Base-by-base conservation (phyloP, 2,329 filamentous ascomycete genomes). In the Cordyceps fumosorosea region DNA sequence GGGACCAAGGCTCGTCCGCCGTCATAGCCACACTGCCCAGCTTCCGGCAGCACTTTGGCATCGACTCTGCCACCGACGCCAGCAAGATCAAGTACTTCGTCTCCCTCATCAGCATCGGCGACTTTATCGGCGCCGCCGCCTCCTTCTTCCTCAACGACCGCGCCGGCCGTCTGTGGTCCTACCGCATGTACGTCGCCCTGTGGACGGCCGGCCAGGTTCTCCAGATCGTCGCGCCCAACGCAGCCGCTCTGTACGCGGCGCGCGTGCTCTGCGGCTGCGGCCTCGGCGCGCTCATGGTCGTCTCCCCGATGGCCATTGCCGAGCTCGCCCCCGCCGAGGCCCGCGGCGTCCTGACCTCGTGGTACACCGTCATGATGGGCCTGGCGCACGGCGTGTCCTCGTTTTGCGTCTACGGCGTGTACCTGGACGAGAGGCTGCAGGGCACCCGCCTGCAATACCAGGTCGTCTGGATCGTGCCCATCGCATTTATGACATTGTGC, bases 141-240 rank as follows among this genome's bases (percentile, higher is more conserved):
- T 73, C 73, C 5, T 77, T 75, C 67, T 74, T 76, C 65, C 62
- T 76, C 65, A 77, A 66, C 24, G 65, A 62, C 14, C 47, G 60
- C 10, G 14, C 57, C 18, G 60, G 60, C 6, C 45, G 60, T 3
- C 37, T 62, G 1, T 58, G 60, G 60, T 62, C 60, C 22, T 62
- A 45, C 12, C 60, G 54, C 18, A 20, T 62, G 4, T 62, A 62
- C 40, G 22, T 53, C 7, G 24, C 11, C 29, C 32, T 57, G n/a
- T 53, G 47, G 47, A 37, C 32, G 16, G 11, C 53, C 18, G 60
- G 60, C 22, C 44, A 56, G 20, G 22, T 56, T 18, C 18, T 62
- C 11, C 34, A 42, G 22, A 32, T 53, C 22, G 14, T 26, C 12
- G 37, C 60, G 16, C 60, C 60, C 6, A 53, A 42, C 26, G 11